These are phyloP conservation scores for Ciborinia camelliae DNA, from an alignment of 2,329 filamentous ascomycete species.

Conservation along the genomic window DNA sequence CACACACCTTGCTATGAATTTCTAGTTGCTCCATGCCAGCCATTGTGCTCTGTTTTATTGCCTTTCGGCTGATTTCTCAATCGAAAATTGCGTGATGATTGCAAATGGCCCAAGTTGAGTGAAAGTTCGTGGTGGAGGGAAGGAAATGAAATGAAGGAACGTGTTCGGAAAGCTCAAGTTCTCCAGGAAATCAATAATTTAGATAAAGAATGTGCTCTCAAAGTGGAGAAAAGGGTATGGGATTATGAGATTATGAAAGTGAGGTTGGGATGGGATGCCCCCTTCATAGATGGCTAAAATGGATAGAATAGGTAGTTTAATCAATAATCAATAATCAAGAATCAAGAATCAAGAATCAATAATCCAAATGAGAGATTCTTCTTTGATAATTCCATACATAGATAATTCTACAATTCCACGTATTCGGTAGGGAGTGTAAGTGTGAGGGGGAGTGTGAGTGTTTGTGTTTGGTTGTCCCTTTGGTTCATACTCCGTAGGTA, in stretches of 20 bases:
- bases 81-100: neutral
- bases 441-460: too few relatives aligned
- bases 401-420: too few relatives aligned
- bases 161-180: neutral
- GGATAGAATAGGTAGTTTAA: too few relatives aligned
- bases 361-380: neutral
- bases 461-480: too few relatives aligned
- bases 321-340: too few relatives aligned
- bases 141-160: neutral
- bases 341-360: too few relatives aligned
- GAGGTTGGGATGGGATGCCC: neutral
- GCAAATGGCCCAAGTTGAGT: neutral
- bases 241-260: neutral
- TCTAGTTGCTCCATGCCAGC: constrained; percentile 95
- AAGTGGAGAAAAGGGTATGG: constrained; percentile 3
- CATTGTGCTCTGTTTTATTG: constrained; percentile 70
- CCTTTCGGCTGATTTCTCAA: neutral
- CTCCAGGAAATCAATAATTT: constrained; percentile 1
- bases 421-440: neutral
- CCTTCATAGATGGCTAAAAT: neutral
- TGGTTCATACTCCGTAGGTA: too few relatives aligned
- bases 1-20: constrained; percentile 88
- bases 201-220: neutral
- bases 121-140: neutral
- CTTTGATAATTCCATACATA: too few relatives aligned